These are phyloP conservation scores for Yamadazyma paraphyllophila DNA, from an alignment of 805 yeast genomes.

Conservation along the genomic window DNA sequence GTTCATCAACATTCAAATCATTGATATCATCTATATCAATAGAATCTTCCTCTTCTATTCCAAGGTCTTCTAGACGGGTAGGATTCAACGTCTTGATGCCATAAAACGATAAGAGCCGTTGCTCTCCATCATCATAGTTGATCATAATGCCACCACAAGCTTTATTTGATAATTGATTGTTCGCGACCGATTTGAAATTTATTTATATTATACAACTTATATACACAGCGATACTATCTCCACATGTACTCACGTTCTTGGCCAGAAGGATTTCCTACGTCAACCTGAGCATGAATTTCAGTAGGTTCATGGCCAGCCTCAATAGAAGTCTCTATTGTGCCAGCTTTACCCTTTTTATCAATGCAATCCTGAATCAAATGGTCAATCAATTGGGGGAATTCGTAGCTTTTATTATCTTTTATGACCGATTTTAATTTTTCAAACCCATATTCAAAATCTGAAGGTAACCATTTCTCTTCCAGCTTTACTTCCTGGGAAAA, in stretches of 20 bases:
- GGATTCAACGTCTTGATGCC: slow-evolving; percentile 25
- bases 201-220: not conserved
- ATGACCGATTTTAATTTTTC: slow-evolving; percentile 56
- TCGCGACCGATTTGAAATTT: not conserved
- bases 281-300: not conserved
- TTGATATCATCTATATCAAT: slow-evolving; percentile 19
- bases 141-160: slow-evolving; percentile 20
- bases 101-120: slow-evolving; percentile 29
- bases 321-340: not conserved
- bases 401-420: slow-evolving; percentile 33
- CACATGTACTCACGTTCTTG: slow-evolving; percentile 7
- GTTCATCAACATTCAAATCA: slow-evolving; percentile 24
- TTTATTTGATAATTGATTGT: not conserved
- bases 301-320: not conserved
- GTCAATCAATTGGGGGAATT: slow-evolving; percentile 16
- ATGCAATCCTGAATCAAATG: slow-evolving; percentile 14
- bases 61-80: slow-evolving; percentile 16
- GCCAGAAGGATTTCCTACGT: not conserved
- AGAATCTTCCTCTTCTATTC: slow-evolving; percentile 13
- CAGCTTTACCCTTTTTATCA: not conserved
- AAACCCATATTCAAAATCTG: slow-evolving; percentile 61
- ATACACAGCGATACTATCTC: not conserved
- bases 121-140: slow-evolving; percentile 30
- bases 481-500: slow-evolving; percentile 22
- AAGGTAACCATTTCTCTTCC: slow-evolving; percentile 49